These are phyloP conservation scores for Hirsutella rhossiliensis DNA, from an alignment of 2,329 filamentous ascomycete species.

Conservation along the genomic window DNA sequence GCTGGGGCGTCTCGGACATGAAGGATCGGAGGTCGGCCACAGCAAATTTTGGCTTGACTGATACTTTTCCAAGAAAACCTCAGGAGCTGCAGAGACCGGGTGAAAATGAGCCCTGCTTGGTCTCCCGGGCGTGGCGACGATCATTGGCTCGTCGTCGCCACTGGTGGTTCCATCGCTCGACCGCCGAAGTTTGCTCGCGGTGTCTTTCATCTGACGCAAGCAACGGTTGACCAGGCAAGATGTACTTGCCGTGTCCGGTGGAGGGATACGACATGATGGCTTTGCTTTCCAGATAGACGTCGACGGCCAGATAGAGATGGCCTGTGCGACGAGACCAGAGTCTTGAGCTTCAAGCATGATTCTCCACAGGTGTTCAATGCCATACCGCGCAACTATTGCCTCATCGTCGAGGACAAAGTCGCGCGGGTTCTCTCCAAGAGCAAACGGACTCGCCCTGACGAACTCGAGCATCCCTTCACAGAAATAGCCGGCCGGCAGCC, in stretches of 20 bases:
- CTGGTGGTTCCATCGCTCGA: constrained; percentile 28
- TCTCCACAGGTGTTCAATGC: constrained; percentile 67
- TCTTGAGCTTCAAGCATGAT: constrained; percentile 60
- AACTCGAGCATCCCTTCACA: constrained; percentile 52
- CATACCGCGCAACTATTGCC: constrained; percentile 37
- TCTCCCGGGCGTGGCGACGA: constrained; percentile 34
- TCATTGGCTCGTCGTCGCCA: constrained; percentile 39
- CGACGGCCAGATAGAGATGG: constrained; percentile 57
- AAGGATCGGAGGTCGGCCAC: constrained; percentile 43
- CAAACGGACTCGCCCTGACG: constrained; percentile 37
- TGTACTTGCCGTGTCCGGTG: constrained; percentile 47
- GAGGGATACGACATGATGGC: constrained; percentile 38
- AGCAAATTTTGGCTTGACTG: constrained; percentile 48
- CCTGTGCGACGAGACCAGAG: constrained; percentile 51
- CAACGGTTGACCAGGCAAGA: constrained; percentile 63
- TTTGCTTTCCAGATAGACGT: constrained; percentile 54
- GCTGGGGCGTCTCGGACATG: constrained; percentile 36
- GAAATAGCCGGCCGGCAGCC: constrained; percentile 43
- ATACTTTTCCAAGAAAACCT: constrained; percentile 54
- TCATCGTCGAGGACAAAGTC: constrained; percentile 38
- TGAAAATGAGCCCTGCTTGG: constrained; percentile 47
- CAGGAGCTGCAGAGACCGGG: constrained; percentile 56
- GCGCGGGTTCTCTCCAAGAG: constrained; percentile 26
- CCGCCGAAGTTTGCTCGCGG: constrained; percentile 41
- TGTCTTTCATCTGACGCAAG: constrained; percentile 53